phyloP scores from a whole-genome alignment of 2,329 filamentous ascomycete genomes.

The Nigrospora osmanthi region DNA sequence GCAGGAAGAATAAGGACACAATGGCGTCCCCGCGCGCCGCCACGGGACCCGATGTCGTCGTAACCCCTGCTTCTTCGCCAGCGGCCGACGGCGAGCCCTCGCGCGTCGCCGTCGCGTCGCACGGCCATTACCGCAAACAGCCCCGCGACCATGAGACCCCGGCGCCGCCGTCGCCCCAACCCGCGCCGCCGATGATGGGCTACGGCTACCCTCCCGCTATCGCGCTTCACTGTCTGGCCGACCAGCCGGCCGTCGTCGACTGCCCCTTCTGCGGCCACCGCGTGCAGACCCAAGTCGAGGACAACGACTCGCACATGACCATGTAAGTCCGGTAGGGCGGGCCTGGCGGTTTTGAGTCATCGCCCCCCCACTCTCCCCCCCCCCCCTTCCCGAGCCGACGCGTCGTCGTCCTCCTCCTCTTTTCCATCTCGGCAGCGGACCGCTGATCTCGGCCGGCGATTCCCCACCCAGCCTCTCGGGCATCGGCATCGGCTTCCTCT shows the following conservation, averaged over 20 bases:
- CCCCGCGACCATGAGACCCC: neutral
- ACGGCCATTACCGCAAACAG: neutral
- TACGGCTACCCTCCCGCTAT: neutral
- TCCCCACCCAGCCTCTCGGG: conserved; percentile 1
- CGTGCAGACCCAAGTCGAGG: conserved; percentile 4
- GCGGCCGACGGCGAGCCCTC: too few relatives aligned
- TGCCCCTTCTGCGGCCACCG: conserved; percentile 6
- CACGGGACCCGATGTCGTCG: neutral
- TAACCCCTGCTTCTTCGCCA: neutral
- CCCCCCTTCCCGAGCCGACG: neutral
- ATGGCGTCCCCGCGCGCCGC: too few relatives aligned
- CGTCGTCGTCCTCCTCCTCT: neutral
- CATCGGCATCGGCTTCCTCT: conserved; percentile 3
- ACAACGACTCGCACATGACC: conserved; percentile 8
- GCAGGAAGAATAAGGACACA: too few relatives aligned
- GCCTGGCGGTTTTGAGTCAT: too few relatives aligned
- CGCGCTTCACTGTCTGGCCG: neutral
- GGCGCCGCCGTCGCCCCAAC: neutral
- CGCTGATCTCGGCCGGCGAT: neutral
- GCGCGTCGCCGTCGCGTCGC: too few relatives aligned
- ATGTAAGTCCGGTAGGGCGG: neutral
- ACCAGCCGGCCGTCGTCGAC: conserved; percentile 5
- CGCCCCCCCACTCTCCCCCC: too few relatives aligned
- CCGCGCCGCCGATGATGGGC: neutral
- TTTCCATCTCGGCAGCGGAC: neutral